Percentiles rank a stretch among this genome's conserved stretches.
These are phyloP conservation scores for Penicillium olsonii DNA, from an alignment of 2,329 filamentous ascomycete genomes.

Conservation along the genomic window DNA sequence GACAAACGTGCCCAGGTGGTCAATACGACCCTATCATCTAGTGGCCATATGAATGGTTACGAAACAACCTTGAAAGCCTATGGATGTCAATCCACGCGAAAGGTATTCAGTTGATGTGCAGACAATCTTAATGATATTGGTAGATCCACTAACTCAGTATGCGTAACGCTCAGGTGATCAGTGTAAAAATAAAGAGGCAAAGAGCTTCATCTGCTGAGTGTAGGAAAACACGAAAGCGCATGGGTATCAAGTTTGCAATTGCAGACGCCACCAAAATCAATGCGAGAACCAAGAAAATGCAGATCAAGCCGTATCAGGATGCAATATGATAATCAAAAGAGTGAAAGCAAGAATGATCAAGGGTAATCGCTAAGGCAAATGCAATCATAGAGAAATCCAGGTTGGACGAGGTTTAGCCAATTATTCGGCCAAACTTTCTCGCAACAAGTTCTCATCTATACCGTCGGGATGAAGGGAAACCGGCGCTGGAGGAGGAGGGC, in stretches of 20 bases:
- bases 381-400: neutral
- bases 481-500: slow-evolving; percentile 57
- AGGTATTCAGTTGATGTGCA: neutral
- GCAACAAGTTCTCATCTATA: slow-evolving; percentile 62
- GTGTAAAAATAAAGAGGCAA: neutral
- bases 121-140: slow-evolving; percentile 1
- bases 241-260: slow-evolving; percentile 10
- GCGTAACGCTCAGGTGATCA: neutral
- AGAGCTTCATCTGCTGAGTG: slow-evolving; percentile 2
- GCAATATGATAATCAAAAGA: neutral
- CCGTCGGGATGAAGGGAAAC: slow-evolving; percentile 59
- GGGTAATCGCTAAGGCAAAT: slow-evolving; percentile 7
- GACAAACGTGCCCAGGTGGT: neutral
- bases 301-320: slow-evolving; percentile 1
- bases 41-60: neutral
- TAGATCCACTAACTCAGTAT: neutral
- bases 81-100: too few species aligned
- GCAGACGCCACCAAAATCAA: slow-evolving; percentile 5
- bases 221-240: slow-evolving; percentile 3
- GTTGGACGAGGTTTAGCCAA: neutral
- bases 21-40: neutral
- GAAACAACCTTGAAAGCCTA: neutral
- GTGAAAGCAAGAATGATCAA: slow-evolving; percentile 3
- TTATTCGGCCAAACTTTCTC: slow-evolving; percentile 58
- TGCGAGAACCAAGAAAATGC: slow-evolving; percentile 8